phyloP scores from a whole-genome alignment of 768 basidiomycete species.

The Trametes coccinea region DNA sequence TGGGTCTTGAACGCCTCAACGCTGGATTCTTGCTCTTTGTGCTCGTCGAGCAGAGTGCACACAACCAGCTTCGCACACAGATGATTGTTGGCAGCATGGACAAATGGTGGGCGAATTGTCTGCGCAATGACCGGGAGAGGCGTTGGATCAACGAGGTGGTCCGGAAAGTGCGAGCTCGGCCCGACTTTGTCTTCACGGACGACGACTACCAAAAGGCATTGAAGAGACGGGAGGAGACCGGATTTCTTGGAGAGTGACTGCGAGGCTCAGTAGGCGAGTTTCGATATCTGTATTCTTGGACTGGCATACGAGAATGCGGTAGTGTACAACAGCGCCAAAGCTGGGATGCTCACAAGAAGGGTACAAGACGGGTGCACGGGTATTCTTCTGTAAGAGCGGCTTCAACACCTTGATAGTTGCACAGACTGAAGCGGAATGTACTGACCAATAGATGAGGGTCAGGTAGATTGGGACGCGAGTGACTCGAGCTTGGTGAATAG shows the following conservation, averaged over 20 bases:
- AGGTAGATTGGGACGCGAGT: background rate
- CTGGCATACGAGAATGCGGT: no score
- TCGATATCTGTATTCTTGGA: no score
- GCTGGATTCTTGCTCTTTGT: constrained; percentile 70
- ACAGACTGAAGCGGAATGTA: no score
- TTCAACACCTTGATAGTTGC: no score
- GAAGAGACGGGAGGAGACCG: constrained; percentile 39
- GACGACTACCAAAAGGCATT: constrained; percentile 56
- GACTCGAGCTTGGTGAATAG: constrained; percentile 49
- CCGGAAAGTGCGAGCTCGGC: constrained; percentile 43
- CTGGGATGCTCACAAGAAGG: no score
- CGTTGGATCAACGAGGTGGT: constrained; percentile 55
- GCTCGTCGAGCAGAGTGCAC: constrained; percentile 67
- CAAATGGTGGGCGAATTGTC: constrained; percentile 75
- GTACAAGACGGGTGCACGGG: no score
- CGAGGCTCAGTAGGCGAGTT: no score
- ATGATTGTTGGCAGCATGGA: constrained; percentile 66
- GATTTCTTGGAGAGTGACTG: constrained; percentile 29
- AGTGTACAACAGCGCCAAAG: no score
- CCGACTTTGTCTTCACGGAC: constrained; percentile 51
- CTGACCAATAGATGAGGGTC: background rate
- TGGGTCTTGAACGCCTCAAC: constrained; percentile 64
- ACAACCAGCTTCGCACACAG: constrained; percentile 48
- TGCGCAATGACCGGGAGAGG: constrained; percentile 61
- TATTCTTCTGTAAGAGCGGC: no score